Evolutionary conservation across 805 yeast genomes (phyloP), one percentile per base, ranked within the genome.

Genomic region (Saccharomycopsis sp.): DNA sequence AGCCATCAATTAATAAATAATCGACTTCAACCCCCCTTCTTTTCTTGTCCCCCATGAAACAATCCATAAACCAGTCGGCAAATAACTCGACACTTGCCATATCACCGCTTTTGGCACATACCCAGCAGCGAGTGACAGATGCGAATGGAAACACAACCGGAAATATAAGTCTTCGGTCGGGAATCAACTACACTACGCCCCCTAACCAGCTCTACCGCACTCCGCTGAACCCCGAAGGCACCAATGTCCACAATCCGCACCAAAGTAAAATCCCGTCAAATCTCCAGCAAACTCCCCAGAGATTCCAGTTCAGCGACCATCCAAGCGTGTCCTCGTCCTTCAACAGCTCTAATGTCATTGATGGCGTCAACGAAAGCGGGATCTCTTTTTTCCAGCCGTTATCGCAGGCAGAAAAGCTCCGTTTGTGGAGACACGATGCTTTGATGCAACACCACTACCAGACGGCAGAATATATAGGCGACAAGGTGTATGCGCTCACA

Each of bases 341-440:
- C 20, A 53, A 56, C 16, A 55, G 34, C 24, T 34, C 47, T 3
- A 23, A 41, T n/a, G 44, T 51, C n/a, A 51, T 34, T 7, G 55
- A 47, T 41, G 55, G 48, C 47, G 59, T 24, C 51, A 44, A 18
- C 37, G 24, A 15, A 3, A 56, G 44, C 24, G n/a, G 29, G n/a
- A 54, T 50, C 34, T 55, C 62, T 18, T 53, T 47, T 46, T 41
- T 54, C 44, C 64, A 75, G 54, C 85, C 85, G 3, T 66, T 82
- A 47, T 80, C 96, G 0, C 94, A 88, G 58, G 94, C 91, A 0
- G 97, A 92, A 62, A 83, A 85, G 64, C 77, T 94, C 40, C 73
- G 98, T 51, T 74, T 89, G 29, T 94, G 98, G 99, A 75, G 98
- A 52, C 95, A 91, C 62, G 97, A 91, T 67, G 96, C 99, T 0